Evolutionary conservation across 768 basidiomycete genomes (phyloP).

Genomic region (Tylopilus rubrobrunneus): DNA sequence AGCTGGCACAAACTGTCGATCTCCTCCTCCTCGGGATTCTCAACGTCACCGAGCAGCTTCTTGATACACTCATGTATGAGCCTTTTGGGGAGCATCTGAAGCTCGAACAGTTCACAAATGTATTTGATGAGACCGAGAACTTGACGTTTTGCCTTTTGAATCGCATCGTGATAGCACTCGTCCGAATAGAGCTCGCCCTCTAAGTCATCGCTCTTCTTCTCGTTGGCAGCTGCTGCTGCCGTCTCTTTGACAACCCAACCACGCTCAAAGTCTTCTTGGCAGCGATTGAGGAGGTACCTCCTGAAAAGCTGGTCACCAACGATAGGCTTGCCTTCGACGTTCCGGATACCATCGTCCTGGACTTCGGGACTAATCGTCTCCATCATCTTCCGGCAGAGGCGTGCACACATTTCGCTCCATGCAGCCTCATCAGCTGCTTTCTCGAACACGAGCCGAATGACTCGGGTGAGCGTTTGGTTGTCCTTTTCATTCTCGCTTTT

Average conservation of each 20-base stretch:
- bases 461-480: constrained; percentile 90
- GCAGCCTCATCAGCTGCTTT: constrained; percentile 95
- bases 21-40: too few species aligned
- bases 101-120: constrained; percentile 97
- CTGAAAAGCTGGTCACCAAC: constrained; percentile 87
- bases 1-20: too few species aligned
- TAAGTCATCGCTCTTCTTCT: constrained; percentile 48
- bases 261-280: too few species aligned
- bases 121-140: constrained; percentile 97
- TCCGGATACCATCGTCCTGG: constrained; percentile 83
- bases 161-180: constrained; percentile 94
- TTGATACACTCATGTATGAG: constrained; percentile 93
- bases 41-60: too few species aligned
- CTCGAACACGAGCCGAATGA: constrained; percentile 94
- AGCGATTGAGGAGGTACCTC: too few species aligned
- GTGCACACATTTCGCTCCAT: constrained; percentile 97
- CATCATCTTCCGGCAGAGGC: constrained; percentile 93
- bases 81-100: constrained; percentile 94
- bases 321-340: constrained; percentile 78
- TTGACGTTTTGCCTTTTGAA: constrained; percentile 95
- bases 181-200: constrained; percentile 79
- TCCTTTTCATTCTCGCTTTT: constrained; percentile 89
- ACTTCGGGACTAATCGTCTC: constrained; percentile 86
- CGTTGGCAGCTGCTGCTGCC: constrained; percentile 71
- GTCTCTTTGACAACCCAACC: constrained; percentile 55